Conservation (phyloP, 306 rosid species). For the Oemleria cerasiformis region DNA sequence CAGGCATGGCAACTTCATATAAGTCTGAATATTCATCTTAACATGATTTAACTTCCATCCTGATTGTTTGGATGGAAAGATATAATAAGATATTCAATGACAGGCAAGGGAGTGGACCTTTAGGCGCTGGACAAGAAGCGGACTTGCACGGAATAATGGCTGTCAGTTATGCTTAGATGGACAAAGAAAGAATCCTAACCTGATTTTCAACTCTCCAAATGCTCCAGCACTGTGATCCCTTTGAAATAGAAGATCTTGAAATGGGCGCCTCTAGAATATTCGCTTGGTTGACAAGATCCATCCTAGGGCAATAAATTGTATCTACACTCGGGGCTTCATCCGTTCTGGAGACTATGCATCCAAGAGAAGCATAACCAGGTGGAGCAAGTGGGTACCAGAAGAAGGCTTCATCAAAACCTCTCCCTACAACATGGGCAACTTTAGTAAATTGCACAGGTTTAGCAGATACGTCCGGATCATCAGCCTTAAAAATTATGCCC, state of each 20-base stretch:
- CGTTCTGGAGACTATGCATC: slow-evolving; percentile 78
- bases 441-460: slow-evolving; percentile 93
- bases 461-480: slow-evolving; percentile 74
- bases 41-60: slow-evolving; percentile 51
- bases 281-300: slow-evolving; percentile 96
- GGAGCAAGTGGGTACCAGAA: slow-evolving; percentile 98
- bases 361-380: slow-evolving; percentile 96
- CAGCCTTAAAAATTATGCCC: slow-evolving; percentile 81
- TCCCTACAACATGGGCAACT: slow-evolving; percentile 75
- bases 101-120: neutral
- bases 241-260: slow-evolving; percentile 78
- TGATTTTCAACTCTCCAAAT: slow-evolving; percentile 98
- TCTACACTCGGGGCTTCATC: slow-evolving; percentile 72
- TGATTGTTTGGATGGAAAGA: neutral
- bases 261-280: slow-evolving; percentile 77
- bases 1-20: slow-evolving; percentile 17
- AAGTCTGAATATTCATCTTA: slow-evolving; percentile 22
- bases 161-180: neutral
- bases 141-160: neutral
- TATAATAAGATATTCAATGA: neutral
- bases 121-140: neutral
- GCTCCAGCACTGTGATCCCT: slow-evolving; percentile 89
- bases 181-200: slow-evolving; percentile 13
- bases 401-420: slow-evolving; percentile 84
- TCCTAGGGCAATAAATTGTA: slow-evolving; percentile 87